Evolutionary conservation across 768 basidiomycete species (phyloP), one percentile per base, ranked within the genome.

Genomic region (Auriscalpium orientale): DNA sequence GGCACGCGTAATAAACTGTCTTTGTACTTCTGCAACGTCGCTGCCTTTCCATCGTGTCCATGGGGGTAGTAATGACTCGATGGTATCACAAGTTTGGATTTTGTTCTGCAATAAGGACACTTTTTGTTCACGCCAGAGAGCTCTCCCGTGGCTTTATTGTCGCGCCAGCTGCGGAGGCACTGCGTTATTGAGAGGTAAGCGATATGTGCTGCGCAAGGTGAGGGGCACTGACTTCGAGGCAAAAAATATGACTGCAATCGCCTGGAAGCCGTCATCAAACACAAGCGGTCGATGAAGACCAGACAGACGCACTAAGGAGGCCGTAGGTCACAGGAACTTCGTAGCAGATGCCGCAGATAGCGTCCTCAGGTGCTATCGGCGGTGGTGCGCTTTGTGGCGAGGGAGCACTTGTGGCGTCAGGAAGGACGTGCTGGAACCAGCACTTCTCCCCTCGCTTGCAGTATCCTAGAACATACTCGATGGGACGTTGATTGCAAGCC

Each of bases 111-210:
- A 72, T 88, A 82, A 0, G 90, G 89, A 64, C 90, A 92, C 46
- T 78, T 82, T 73, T 91, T 91, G 59, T 78, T 84, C 52, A 78
- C 82, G 20, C 79, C 80, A 6, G 84, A 82, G 38, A 72, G 68
- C n/a, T n/a, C n/a, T n/a, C n/a, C n/a, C n/a, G n/a, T n/a, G n/a
- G n/a, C n/a, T n/a, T 68, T 64, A n/a, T 78, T 78, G 59, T 81
- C 80, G 28, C 90, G 81, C 90, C 90, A 92, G 63, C 81, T 79
- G 46, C 82, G 83, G 57, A 92, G 87, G 65, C 90, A 92, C 85
- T 90, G 61, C 21, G 22, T 7, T 58, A 36, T 20, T 12, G 49
- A 46, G 44, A 45, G 21, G 37, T 13, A 33, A n/a, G 38, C 15
- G 20, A 43, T 20, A 4, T 4, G 28, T 18, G 9, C 21, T 4